Evolutionary conservation across 305 asterid genomes (phyloP).

Genomic region (Plantago coronopus): DNA sequence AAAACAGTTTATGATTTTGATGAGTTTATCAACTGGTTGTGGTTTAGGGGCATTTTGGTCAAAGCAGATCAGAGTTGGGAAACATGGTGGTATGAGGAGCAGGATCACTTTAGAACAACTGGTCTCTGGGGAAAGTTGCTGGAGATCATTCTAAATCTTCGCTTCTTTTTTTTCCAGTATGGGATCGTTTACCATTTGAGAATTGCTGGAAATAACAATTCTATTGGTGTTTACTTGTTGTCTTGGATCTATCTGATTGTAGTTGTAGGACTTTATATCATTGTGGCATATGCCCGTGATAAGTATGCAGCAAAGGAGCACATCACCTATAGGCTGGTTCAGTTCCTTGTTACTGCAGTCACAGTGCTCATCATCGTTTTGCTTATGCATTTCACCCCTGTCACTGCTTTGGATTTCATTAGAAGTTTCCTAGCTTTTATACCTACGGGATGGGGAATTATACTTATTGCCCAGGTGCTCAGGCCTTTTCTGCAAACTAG

Average conservation of each 20-base stretch:
- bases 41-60: conserved; percentile 74
- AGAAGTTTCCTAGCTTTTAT: conserved; percentile 79
- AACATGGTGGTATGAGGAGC: conserved; percentile 97
- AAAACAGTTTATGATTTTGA: conserved; percentile 88
- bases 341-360: conserved; percentile 56
- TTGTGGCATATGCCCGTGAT: conserved; percentile 71
- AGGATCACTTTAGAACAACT: conserved; percentile 88
- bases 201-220: conserved; percentile 37
- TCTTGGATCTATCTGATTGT: conserved; percentile 77
- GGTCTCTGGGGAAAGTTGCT: conserved; percentile 94
- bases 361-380: conserved; percentile 47
- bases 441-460: conserved; percentile 97
- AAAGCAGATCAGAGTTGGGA: conserved; percentile 95
- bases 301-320: conserved; percentile 73
- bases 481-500: conserved; percentile 80
- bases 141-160: conserved; percentile 83
- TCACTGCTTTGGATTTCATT: conserved; percentile 46
- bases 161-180: conserved; percentile 91
- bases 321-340: conserved; percentile 69
- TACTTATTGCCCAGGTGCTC: conserved; percentile 85
- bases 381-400: conserved; percentile 49
- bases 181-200: conserved; percentile 85
- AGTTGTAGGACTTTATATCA: conserved; percentile 53
- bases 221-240: conserved; percentile 74
- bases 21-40: conserved; percentile 76